Conservation (phyloP, 2,329 filamentous ascomycete species). For the Fusarium pseudocircinatum region DNA sequence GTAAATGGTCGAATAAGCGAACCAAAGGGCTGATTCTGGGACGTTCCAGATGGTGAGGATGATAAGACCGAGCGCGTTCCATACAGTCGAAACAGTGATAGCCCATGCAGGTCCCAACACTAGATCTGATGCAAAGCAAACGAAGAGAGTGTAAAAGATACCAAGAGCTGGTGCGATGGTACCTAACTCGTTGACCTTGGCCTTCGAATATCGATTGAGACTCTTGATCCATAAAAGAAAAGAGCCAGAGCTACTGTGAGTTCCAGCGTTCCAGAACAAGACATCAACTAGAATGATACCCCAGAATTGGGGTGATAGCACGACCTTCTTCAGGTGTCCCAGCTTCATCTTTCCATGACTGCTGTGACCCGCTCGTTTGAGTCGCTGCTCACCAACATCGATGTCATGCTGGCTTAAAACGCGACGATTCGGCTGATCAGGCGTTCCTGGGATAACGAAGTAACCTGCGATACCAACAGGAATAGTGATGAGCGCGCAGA, state of each 20-base stretch:
- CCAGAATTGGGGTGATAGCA: constrained; percentile 59
- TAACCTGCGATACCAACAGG: constrained; percentile 61
- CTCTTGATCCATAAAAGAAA: constrained; percentile 69
- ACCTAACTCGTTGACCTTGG: constrained; percentile 61
- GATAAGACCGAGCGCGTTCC: constrained; percentile 63
- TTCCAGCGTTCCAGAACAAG: constrained; percentile 67
- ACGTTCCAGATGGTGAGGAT: constrained; percentile 66
- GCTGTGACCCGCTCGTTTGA: constrained; percentile 56
- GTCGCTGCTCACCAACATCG: constrained; percentile 54
- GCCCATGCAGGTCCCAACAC: constrained; percentile 63
- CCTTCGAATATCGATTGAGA: constrained; percentile 56
- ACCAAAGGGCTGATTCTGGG: constrained; percentile 52
- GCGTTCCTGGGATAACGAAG: constrained; percentile 59
- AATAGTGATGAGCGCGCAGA: constrained; percentile 64
- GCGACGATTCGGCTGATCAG: constrained; percentile 57
- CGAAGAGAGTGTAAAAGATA: constrained; percentile 64
- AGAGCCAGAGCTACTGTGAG: constrained; percentile 56
- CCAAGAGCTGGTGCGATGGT: constrained; percentile 63
- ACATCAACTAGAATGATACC: constrained; percentile 60
- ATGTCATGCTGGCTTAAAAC: constrained; percentile 59
- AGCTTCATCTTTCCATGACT: constrained; percentile 49
- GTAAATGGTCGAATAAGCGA: constrained; percentile 57
- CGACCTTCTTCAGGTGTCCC: constrained; percentile 46
- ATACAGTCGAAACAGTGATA: constrained; percentile 60
- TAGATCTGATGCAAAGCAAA: constrained; percentile 65